Base-by-base conservation (phyloP, 1,139 yeast species). In the Magnusiomyces tetraspermus region DNA sequence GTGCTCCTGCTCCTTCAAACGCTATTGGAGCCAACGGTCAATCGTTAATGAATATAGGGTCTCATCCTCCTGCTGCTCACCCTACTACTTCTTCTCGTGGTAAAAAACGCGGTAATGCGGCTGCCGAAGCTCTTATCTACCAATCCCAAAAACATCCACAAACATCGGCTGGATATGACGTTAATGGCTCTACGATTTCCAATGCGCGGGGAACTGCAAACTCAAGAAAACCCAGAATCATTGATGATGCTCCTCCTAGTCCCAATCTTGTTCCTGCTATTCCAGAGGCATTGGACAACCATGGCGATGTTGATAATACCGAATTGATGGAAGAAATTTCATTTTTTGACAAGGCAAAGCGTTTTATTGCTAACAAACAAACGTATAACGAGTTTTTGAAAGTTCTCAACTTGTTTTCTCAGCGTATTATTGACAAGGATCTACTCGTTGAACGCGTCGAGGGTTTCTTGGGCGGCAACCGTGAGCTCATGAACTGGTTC, bases 301-400 rank as follows among this genome's bases (percentile, higher is more conserved):
- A 47, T 4, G 22, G 33, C 3, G 60, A 62, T 13, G 56, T 61
- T 3, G 77, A 78, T 47, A 76, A 79, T 58, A 76, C 77, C 30
- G 76, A 86, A 1, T 71, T 86, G 56, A 77, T 80, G 59, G 97
- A 90, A 63, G 98, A 92, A 67, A 80, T 94, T 38, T 76, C 82
- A 4, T 92, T 90, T 67, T 92, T 92, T 64, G 98, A 92, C 66
- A 85, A 84, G 66, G 96, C 87, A 24, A 92, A 92, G 70, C 88
- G 87, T 66, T 84, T 83, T 2, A 82, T 92, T 65, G 94, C 95
- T 36, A 87, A 86, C 68, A 90, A 88, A 67, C 95, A 85, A 66
- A 80, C 88, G 13, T 92, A 92, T 67, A 85, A 85, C 59, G 98
- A 92, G 70, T 92, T 92, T 67, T 75, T 92, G 66, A 94, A 92